Evolutionary conservation across 768 basidiomycete species (phyloP), one percentile per base, ranked within the genome.

Genomic region (Leccinum aurantiacum): DNA sequence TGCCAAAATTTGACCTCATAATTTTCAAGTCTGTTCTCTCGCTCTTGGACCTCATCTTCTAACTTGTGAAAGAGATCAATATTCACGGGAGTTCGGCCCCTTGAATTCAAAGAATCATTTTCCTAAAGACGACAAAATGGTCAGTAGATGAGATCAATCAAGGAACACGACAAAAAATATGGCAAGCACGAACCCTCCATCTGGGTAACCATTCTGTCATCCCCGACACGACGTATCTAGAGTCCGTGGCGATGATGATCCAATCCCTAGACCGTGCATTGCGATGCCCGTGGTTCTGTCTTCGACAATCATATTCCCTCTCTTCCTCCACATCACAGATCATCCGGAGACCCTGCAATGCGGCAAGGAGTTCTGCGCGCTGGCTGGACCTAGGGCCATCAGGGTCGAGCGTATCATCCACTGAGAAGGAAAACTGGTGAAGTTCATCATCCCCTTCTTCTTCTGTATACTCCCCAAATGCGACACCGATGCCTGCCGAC

Each of bases 321-420:
- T 22, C 47, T 19, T 71, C 72, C 73, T 31, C 33, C 25, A 6
- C 64, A 67, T 29, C 70, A 57, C 69, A 70, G 70, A 60, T 56
- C 7, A 3, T 75, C 69, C 1, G 69, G 69, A 41, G 73, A 70
- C 56, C 48, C 10, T 25, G 33, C 17, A 56, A 10, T 7, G 48
- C 47, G 17, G 56, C 56, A 9, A 56, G 56, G 17, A 56, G 56
- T 24, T 56, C 56, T 3, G 33, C 56, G 1, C 56, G 56, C 7
- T 56, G 56, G 24, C 11, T 56, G 17, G 56, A 51, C 22, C 56
- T 24, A 22, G 8, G 33, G 5, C 33, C 48, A n/a, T 17, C 24
- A 6, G 47, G 56, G 4, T 56, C 56, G 31, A 56, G 33, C 2
- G 4, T 7, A 4, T 56, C 6, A 13, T 49, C 31, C 14, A 56